Percentiles rank a stretch among this genome's conserved stretches.
Conservation (phyloP, 2,329 filamentous ascomycete species). For the Penicillium sp. region DNA sequence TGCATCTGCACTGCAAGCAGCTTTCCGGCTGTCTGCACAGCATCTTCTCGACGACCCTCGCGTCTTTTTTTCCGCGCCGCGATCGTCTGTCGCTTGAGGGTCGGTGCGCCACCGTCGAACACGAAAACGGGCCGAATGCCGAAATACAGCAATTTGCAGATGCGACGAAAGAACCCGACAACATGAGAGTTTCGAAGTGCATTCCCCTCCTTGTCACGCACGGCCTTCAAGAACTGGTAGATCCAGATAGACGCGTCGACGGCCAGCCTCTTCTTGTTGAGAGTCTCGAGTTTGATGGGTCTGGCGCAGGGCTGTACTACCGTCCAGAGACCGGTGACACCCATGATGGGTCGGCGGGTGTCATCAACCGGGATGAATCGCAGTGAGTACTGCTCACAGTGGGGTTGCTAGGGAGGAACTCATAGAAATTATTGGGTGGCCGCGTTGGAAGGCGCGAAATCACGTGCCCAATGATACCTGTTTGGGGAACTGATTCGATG, state of each 20-base stretch:
- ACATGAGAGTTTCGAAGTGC: constrained; percentile 92
- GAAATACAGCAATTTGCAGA: constrained; percentile 95
- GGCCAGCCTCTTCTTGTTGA: constrained; percentile 92
- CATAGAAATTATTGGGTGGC: too few species aligned
- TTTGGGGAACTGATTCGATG: too few species aligned
- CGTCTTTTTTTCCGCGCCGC: constrained; percentile 68
- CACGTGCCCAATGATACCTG: too few species aligned
- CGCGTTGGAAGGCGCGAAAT: too few species aligned
- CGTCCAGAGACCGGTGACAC: constrained; percentile 96
- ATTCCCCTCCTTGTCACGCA: constrained; percentile 96
- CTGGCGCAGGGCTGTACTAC: constrained; percentile 91
- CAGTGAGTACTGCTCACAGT: constrained; percentile 1
- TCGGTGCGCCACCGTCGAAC: constrained; percentile 90
- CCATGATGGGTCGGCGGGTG: constrained; percentile 55
- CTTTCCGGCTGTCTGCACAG: constrained; percentile 82
- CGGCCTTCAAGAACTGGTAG: constrained; percentile 98
- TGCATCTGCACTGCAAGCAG: constrained; percentile 92
- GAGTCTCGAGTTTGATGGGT: constrained; percentile 89
- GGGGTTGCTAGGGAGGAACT: constrained; percentile 1
- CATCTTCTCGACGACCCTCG: constrained; percentile 89
- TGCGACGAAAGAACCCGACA: constrained; percentile 94
- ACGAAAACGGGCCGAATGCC: constrained; percentile 96
- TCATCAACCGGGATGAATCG: not conserved
- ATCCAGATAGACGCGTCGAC: constrained; percentile 99
- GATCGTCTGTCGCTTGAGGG: constrained; percentile 87